A percentile compares a stretch with the other conserved stretches of the same genome.
Evolutionary conservation across 1,139 yeast genomes (phyloP).

Genomic region (Saccharomycopsis crataegensis): DNA sequence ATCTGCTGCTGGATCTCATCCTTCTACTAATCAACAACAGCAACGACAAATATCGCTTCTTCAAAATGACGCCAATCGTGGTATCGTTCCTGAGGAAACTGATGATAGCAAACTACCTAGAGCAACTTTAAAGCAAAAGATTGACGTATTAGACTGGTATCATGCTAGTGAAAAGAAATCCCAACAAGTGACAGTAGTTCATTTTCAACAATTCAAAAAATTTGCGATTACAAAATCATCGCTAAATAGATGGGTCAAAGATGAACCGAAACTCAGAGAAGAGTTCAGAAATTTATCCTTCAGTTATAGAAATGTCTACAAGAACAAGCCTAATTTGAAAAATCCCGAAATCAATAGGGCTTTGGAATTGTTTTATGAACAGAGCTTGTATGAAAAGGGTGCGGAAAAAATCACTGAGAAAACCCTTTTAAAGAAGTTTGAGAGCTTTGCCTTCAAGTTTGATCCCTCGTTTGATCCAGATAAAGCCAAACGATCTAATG

Average conservation of each 20-base stretch:
- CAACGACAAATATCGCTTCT: background rate
- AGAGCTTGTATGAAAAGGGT: constrained; percentile 25
- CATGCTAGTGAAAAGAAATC: constrained; percentile 25
- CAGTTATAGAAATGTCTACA: constrained; percentile 24
- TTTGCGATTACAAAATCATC: constrained; percentile 31
- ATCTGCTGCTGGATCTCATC: background rate
- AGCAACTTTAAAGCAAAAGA: constrained; percentile 32
- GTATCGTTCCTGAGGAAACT: constrained; percentile 19
- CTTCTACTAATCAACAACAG: background rate
- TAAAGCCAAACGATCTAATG: constrained; percentile 27
- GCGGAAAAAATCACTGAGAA: constrained; percentile 24
- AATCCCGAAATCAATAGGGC: constrained; percentile 29
- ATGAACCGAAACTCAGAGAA: constrained; percentile 25
- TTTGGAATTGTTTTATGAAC: constrained; percentile 29
- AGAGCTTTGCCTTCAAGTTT: constrained; percentile 21
- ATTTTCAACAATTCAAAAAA: constrained; percentile 25
- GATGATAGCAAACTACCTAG: constrained; percentile 24
- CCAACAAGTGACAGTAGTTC: constrained; percentile 28
- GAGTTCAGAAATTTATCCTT: constrained; percentile 24
- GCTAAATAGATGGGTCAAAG: constrained; percentile 31
- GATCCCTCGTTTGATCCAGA: constrained; percentile 8
- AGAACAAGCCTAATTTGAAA: constrained; percentile 27
- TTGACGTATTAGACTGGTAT: constrained; percentile 30
- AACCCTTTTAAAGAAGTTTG: constrained; percentile 27
- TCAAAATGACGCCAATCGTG: background rate